A percentile compares a stretch with the other conserved stretches of the same genome.
Conservation (phyloP, 2,329 filamentous ascomycete species). For the Cylindrodendrum hubeiense region DNA sequence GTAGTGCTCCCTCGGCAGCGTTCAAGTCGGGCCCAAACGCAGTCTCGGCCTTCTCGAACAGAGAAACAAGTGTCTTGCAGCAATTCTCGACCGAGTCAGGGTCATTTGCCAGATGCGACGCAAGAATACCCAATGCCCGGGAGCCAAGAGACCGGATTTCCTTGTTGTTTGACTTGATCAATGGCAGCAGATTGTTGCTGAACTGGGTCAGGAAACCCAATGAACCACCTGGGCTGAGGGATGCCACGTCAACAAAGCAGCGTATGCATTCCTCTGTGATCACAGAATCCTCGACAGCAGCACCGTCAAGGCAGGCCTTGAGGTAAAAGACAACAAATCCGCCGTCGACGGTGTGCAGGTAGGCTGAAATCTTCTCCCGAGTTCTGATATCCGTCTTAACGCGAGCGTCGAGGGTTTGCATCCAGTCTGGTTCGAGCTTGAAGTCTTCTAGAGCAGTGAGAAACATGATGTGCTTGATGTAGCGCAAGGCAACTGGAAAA, state of each 20-base stretch:
- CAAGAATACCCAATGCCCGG: constrained; percentile 80
- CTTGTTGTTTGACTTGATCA: constrained; percentile 79
- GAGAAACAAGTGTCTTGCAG: constrained; percentile 50
- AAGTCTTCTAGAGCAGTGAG: constrained; percentile 62
- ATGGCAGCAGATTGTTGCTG: constrained; percentile 65
- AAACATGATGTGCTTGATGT: constrained; percentile 69
- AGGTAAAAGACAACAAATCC: constrained; percentile 60
- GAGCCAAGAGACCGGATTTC: constrained; percentile 75
- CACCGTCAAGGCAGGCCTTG: constrained; percentile 68
- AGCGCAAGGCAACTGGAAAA: constrained; percentile 77
- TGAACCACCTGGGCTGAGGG: constrained; percentile 62
- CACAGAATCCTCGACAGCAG: constrained; percentile 58
- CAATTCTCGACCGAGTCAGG: constrained; percentile 45
- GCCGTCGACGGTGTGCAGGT: constrained; percentile 59
- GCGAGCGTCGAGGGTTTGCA: constrained; percentile 79
- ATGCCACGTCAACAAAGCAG: constrained; percentile 66
- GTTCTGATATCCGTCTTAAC: constrained; percentile 77
- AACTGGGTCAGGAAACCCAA: constrained; percentile 63
- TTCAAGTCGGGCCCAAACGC: constrained; percentile 58
- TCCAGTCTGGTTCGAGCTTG: constrained; percentile 84
- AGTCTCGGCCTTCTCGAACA: constrained; percentile 60
- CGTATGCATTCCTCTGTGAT: constrained; percentile 62
- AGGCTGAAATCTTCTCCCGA: constrained; percentile 68
- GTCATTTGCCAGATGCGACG: constrained; percentile 70
- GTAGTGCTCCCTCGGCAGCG: constrained; percentile 60